Conservation (phyloP, 176 grass and related monocot genomes). For the Cymbopogon citratus region DNA sequence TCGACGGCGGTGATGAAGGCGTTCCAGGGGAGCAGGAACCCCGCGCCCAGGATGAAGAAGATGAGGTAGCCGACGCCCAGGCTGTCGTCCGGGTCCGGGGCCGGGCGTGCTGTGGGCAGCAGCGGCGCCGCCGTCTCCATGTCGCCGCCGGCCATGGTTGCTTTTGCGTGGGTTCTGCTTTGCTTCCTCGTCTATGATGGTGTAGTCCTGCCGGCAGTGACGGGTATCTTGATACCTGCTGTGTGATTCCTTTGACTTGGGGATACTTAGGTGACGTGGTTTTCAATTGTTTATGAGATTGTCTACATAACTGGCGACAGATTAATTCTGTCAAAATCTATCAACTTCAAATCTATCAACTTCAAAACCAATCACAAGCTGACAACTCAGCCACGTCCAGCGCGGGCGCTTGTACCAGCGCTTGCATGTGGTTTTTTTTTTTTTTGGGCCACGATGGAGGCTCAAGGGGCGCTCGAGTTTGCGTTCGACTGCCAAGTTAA, state of each 20-base stretch:
- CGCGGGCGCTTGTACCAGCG: too few relatives aligned
- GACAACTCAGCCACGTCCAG: too few relatives aligned
- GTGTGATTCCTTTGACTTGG: neutral
- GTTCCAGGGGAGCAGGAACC: conserved; percentile 95
- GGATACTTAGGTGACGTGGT: too few relatives aligned
- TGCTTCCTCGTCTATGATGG: neutral
- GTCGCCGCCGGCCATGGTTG: conserved; percentile 43
- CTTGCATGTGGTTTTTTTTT: too few relatives aligned
- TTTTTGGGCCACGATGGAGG: too few relatives aligned
- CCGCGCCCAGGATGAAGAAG: conserved; percentile 78
- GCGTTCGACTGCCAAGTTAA: too few relatives aligned
- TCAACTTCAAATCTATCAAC: too few relatives aligned
- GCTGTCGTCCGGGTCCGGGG: conserved; percentile 37
- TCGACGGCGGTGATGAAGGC: conserved; percentile 99
- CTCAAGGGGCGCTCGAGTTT: too few relatives aligned
- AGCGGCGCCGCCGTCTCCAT: conserved; percentile 23
- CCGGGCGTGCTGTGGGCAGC: conserved; percentile 32
- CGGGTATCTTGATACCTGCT: neutral
- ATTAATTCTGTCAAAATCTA: too few relatives aligned
- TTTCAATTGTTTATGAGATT: too few relatives aligned
- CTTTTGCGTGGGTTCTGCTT: neutral
- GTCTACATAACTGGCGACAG: too few relatives aligned
- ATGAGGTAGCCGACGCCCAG: conserved; percentile 60
- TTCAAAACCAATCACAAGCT: too few relatives aligned
- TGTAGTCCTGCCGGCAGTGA: neutral